These are phyloP conservation scores for Cairneyella variabilis DNA, from an alignment of 495 filamentous ascomycete species.

Conservation along the genomic window DNA sequence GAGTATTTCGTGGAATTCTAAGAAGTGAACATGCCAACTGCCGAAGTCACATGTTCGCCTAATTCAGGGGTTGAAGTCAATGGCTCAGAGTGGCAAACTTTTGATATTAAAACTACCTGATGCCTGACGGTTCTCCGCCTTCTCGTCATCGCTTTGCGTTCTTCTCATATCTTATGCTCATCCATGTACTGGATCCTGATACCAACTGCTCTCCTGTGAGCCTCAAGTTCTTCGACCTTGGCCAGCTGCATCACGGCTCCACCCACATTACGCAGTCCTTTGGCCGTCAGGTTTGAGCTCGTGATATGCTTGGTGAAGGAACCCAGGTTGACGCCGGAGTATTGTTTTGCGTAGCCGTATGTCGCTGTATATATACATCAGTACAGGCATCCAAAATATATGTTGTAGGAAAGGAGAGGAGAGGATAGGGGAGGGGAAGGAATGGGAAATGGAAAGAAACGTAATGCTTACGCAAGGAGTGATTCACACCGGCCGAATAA, in stretches of 20 bases:
- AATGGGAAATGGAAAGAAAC: constrained; percentile 23
- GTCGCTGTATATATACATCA: constrained; percentile 56
- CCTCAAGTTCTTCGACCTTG: constrained; percentile 90
- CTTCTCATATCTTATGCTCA: too few species aligned
- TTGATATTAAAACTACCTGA: too few species aligned
- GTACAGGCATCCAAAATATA: not conserved
- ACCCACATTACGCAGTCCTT: constrained; percentile 80
- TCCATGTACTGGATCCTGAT: constrained; percentile 73
- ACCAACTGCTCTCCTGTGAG: constrained; percentile 87
- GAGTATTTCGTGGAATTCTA: too few species aligned
- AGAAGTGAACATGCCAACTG: too few species aligned
- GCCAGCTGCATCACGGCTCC: constrained; percentile 90
- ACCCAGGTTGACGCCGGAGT: constrained; percentile 92
- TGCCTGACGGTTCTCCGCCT: too few species aligned
- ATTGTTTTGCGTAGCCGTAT: constrained; percentile 96
- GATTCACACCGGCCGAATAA: constrained; percentile 96
- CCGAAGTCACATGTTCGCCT: too few species aligned
- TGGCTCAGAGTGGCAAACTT: too few species aligned
- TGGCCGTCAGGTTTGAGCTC: constrained; percentile 77
- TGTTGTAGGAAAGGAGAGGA: not conserved
- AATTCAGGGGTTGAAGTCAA: too few species aligned
- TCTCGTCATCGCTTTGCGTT: too few species aligned
- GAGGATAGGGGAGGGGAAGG: constrained; percentile 21
- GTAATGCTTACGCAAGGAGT: constrained; percentile 76
- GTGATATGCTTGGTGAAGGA: constrained; percentile 98